Evolutionary conservation across 73 alveolate species (phyloP), one percentile per base, ranked within the genome.

Genomic region (Paramecium primaurelia): DNA sequence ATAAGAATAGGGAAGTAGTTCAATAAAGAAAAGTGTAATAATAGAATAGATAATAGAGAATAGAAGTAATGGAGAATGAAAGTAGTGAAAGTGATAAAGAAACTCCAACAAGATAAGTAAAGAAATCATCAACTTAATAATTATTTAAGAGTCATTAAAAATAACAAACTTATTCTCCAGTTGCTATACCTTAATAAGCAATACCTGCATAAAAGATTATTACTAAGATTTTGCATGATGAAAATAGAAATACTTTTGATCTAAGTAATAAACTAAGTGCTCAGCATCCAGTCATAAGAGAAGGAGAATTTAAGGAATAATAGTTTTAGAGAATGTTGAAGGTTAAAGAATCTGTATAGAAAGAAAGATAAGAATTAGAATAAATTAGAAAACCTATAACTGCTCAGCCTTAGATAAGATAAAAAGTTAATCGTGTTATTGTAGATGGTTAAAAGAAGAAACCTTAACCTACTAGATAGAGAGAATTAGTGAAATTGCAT

Each of bases 181-280:
- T 64, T 11, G 47, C 49, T 25, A 9, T 73, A 18, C 87, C 87
- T 37, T 16, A 42, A 32, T 25, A 80, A 12, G 49, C 91, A 14
- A 80, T 80, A 44, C 75, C 91, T 26, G 91, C 91, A 0, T 20
- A 80, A 80, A 40, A 47, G 25, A 80, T 80, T 11, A 40, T 49
- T 8, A 49, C 75, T 1, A 45, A 42, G 18, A 42, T 80, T 40
- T 16, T 44, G 14, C 58, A 80, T 25, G 91, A 42, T 32, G 91
- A 80, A 25, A 80, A 80, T 80, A 4, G 91, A 47, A 45, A 42
- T 12, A 80, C 91, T 25, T 80, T 80, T 80, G 91, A 80, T 80
- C n/a, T 80, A 14, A 18, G 58, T 44, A 80, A 80, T 47, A 80
- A 80, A 20, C 11, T 80, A n/a, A 80, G 91, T 80, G 71, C 91